Evolutionary conservation across 306 rosid genomes (phyloP), one percentile per base, ranked within the genome.

Genomic region (Gynostemma pentaphyllum): DNA sequence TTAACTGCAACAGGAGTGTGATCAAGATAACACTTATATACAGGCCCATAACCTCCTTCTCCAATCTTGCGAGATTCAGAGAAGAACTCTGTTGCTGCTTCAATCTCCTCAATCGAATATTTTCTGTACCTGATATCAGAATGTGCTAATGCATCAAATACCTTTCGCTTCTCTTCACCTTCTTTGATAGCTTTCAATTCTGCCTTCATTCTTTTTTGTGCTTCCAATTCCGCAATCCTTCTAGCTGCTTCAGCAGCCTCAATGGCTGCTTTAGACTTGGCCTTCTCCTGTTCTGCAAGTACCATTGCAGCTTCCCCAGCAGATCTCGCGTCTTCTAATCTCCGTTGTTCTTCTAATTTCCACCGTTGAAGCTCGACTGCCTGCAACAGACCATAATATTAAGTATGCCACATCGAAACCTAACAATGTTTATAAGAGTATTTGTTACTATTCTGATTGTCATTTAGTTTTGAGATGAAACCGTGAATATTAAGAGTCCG

Each of bases 1-100:
- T 91, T 91, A 9, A 91, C 82, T 14, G 96, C 97, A 34, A 82
- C 97, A 29, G 87, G 72, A 56, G 97, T 91, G 56, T 87, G 95
- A 62, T 91, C 97, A 22, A 91, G 72, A 71, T 61, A 37, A 71
- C 95, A 79, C 73, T 74, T 83, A 27, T 78, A 91, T 15, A 91
- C 98, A 1, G 98, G 98, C 54, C 98, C 98, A 71, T 88, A 91
- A 27, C 98, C 98, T 0, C 98, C 98, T 82, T 91, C 98, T 53
- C 98, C 98, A 55, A 91, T 85, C 82, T 77, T 88, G 27, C 80
- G 81, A n/a, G 88, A 82, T 5, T 74, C 74, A 0, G 88, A 4
- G 23, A 91, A 91, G 69, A 71, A 83, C 0, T 84, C 66, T 0
- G 98, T 91, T 26, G 98, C 95, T 14, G 76, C 74, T 82, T 91